A percentile compares a stretch with the other conserved stretches of the same genome.
phyloP scores from a whole-genome alignment of 768 basidiomycete genomes.

The Leccinum olivaceopallidum region DNA sequence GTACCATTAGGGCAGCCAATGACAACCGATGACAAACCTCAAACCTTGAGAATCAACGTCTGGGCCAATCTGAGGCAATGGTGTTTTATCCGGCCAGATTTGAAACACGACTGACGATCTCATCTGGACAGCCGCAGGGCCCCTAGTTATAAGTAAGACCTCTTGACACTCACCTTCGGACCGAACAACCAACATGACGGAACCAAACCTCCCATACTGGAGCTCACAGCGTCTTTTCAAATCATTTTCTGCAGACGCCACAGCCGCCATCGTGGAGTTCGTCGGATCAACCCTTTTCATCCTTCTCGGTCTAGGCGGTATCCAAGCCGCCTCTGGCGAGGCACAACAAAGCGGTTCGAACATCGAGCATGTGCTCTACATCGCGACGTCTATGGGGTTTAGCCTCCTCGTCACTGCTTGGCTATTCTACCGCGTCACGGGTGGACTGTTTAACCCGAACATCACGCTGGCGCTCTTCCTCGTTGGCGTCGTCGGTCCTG shows the following conservation, averaged over 20 bases:
- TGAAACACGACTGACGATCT: background rate
- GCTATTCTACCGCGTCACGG: constrained; percentile 66
- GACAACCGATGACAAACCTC: no score
- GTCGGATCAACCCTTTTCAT: constrained; percentile 63
- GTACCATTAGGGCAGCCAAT: no score
- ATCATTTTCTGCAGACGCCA: constrained; percentile 39
- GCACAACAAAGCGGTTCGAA: constrained; percentile 30
- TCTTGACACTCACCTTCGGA: background rate
- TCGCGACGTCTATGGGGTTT: constrained; percentile 60
- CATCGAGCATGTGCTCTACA: constrained; percentile 51
- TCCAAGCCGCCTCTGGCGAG: constrained; percentile 53
- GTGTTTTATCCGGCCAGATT: background rate
- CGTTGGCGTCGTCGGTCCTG: constrained; percentile 52
- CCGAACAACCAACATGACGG: constrained; percentile 11
- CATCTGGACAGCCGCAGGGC: background rate
- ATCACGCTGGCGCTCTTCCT: constrained; percentile 61
- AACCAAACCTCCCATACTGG: constrained; percentile 17
- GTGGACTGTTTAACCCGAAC: constrained; percentile 67
- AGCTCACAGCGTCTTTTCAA: constrained; percentile 29
- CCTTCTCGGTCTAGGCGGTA: constrained; percentile 63
- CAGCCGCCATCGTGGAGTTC: constrained; percentile 57
- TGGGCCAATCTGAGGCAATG: no score
- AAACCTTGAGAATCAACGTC: no score
- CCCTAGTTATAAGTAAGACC: background rate
- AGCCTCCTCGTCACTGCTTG: constrained; percentile 64